Evolutionary conservation across 2,329 filamentous ascomycete genomes (phyloP).

Genomic region (Arthroderma sp.): DNA sequence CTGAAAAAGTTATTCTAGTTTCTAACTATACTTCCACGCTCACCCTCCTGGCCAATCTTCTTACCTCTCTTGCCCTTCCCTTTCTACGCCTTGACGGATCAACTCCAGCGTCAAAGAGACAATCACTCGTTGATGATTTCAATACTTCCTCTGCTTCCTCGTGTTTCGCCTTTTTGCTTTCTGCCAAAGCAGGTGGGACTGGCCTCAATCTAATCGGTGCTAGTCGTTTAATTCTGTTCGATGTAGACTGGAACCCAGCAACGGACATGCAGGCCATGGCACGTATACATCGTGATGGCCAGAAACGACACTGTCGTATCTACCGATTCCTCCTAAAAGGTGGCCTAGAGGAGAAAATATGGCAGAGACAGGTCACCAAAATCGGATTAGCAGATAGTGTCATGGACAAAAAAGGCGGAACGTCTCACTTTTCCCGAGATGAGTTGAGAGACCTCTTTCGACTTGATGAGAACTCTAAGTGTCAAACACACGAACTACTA

Average conservation of each 20-base stretch:
- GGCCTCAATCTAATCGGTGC: slow-evolving; percentile 60
- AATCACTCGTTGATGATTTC: slow-evolving; percentile 56
- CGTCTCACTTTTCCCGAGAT: slow-evolving; percentile 49
- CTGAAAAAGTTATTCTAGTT: slow-evolving; percentile 61
- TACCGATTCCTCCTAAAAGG: slow-evolving; percentile 57
- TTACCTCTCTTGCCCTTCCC: slow-evolving; percentile 46
- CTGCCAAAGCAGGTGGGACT: slow-evolving; percentile 57
- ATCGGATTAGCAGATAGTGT: slow-evolving; percentile 57
- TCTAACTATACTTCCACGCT: slow-evolving; percentile 64
- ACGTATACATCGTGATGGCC: slow-evolving; percentile 58
- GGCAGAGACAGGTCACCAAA: slow-evolving; percentile 59
- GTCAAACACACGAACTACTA: slow-evolving; percentile 56
- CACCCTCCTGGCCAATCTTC: slow-evolving; percentile 49
- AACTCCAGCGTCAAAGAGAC: slow-evolving; percentile 50
- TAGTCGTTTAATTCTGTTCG: slow-evolving; percentile 56
- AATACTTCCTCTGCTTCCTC: slow-evolving; percentile 45
- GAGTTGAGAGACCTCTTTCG: slow-evolving; percentile 56
- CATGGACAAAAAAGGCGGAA: slow-evolving; percentile 50
- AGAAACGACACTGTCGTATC: slow-evolving; percentile 54
- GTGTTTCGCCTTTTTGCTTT: slow-evolving; percentile 57
- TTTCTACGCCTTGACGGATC: slow-evolving; percentile 58
- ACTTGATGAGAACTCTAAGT: slow-evolving; percentile 46
- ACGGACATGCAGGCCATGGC: slow-evolving; percentile 64
- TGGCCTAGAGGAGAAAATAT: slow-evolving; percentile 61
- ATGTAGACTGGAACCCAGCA: slow-evolving; percentile 64